Base-by-base conservation (phyloP, 441 rosid species). In the Viola pubescens region DNA sequence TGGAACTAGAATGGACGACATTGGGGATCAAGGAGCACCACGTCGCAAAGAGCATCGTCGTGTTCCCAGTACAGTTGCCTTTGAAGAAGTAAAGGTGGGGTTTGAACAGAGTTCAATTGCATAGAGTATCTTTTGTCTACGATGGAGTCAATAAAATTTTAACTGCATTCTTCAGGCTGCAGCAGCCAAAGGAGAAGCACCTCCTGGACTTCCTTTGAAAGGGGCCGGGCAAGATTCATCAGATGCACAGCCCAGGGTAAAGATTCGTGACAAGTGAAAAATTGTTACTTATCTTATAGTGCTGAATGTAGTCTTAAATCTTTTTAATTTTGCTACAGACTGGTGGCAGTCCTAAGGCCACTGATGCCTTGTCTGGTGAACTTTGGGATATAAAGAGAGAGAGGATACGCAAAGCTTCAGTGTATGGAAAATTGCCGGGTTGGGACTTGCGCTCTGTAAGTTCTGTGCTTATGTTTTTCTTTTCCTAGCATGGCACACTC, bases 131-230 rank as follows among this genome's bases (percentile, higher is more conserved):
- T 54, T n/a, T 48, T 54, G 42, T 54, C n/a, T 63, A 62, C 40
- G 45, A 38, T 57, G 54, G 14, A 61, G 52, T 57, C 59, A 43
- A 9, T 65, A 60, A 52, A 54, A 52, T 50, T 67, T 50, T 14
- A 62, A 40, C 42, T 61, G 43, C 37, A 53, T 56, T 69, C 42
- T 75, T 78, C 81, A 94, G 99, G 98, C 95, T 73, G 97, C 98
- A 64, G 97, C 98, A 45, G 99, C 97, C 19, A 94, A 94, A 81
- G 98, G 99, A 71, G 99, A 94, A 84, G 92, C 98, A 58, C 99
- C 97, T 75, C 95, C 87, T 44, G 99, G 99, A 62, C 94, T 94
- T 61, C 99, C 98, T 79, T 75, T 91, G 54, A 94, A 91, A 76
- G 95, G 98, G 61, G 98, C 94, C 64, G 98, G 97, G 69, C 97